phyloP scores from a whole-genome alignment of 164 flowering plant genomes.

The Magnolia officinalis region DNA sequence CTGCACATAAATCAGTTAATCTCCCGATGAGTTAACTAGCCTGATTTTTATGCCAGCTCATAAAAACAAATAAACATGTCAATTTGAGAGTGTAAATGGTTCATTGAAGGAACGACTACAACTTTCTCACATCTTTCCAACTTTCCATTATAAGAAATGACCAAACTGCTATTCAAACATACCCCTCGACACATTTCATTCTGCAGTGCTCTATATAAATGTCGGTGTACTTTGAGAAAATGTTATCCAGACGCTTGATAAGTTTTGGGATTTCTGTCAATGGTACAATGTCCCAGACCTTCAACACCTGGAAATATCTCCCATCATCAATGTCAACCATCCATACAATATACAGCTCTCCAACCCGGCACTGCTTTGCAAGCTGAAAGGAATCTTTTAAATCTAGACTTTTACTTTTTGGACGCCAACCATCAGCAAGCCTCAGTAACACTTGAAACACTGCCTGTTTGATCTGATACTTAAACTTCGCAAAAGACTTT shows the following conservation, averaged over 20 bases:
- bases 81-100: background rate
- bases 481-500: slow-evolving; percentile 22
- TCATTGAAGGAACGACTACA: too few relatives aligned
- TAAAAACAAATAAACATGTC: background rate
- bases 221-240: slow-evolving; percentile 12
- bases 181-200: slow-evolving; percentile 54
- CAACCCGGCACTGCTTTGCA: slow-evolving; percentile 26
- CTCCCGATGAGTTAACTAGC: background rate
- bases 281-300: slow-evolving; percentile 70
- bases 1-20: background rate
- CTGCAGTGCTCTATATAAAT: slow-evolving; percentile 53
- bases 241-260: slow-evolving; percentile 23
- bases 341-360: slow-evolving; percentile 30
- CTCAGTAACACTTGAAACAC: slow-evolving; percentile 24
- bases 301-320: slow-evolving; percentile 33
- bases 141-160: background rate
- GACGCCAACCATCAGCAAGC: slow-evolving; percentile 47
- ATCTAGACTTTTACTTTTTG: slow-evolving; percentile 2
- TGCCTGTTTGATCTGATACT: slow-evolving; percentile 10
- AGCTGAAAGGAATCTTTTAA: slow-evolving; percentile 20
- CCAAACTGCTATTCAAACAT: slow-evolving; percentile 13
- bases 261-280: slow-evolving; percentile 48
- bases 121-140: too few relatives aligned
- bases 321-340: slow-evolving; percentile 27
- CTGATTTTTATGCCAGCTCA: background rate